Evolutionary conservation across 352 stramenopile genomes (phyloP).

Genomic region (Thraustotheca clavata): DNA sequence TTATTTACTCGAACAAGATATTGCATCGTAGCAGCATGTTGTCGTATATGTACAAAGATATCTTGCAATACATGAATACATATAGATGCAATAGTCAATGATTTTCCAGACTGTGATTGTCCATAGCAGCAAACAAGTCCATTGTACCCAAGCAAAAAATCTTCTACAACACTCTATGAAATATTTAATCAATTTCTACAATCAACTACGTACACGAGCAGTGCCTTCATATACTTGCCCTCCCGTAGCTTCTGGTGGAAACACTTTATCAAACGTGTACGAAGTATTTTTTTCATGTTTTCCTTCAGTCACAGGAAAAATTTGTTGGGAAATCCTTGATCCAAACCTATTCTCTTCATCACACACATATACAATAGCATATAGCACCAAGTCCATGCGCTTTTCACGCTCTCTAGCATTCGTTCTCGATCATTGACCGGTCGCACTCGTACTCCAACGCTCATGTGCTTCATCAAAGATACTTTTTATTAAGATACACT

Average conservation of each 20-base stretch:
- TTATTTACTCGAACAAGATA: slow-evolving; percentile 2
- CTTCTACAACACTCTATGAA: not conserved
- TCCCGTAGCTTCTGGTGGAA: not conserved
- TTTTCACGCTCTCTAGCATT: not conserved
- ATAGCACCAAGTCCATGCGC: slow-evolving; percentile 10
- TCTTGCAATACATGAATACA: not conserved
- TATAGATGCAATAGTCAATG: not conserved
- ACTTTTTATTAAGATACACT: not conserved
- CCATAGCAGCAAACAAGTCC: slow-evolving; percentile 6
- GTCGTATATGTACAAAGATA: slow-evolving; percentile 6
- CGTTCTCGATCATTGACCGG: not conserved
- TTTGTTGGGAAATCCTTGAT: slow-evolving; percentile 5
- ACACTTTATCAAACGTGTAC: slow-evolving; percentile 15
- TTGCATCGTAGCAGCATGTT: not conserved
- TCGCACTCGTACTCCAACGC: slow-evolving; percentile 1
- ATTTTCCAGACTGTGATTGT: slow-evolving; percentile 11
- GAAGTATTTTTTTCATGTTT: not conserved
- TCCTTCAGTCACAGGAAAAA: slow-evolving; percentile 15
- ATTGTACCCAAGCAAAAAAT: not conserved
- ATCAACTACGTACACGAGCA: not conserved
- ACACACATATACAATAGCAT: not conserved
- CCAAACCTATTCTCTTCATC: not conserved
- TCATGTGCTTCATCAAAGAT: not conserved
- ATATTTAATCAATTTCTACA: not conserved
- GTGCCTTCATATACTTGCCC: not conserved